Conservation (phyloP, 805 yeast genomes). For the Sugiyamaella qingdaonensis region DNA sequence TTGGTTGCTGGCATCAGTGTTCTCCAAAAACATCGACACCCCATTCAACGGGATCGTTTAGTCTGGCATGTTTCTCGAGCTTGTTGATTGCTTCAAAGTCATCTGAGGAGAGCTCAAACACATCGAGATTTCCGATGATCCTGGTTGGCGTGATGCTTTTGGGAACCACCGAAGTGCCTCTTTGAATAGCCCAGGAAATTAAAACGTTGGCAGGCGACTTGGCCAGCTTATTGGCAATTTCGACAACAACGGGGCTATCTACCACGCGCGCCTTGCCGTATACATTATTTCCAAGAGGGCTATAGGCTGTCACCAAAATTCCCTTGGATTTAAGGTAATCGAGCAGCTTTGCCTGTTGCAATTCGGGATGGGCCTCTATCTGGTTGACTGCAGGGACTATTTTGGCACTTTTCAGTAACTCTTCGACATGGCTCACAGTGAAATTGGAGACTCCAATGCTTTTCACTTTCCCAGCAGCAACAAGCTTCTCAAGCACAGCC, state of each 20-base stretch:
- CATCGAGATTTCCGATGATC: conserved; percentile 52
- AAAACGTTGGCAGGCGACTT: conserved; percentile 62
- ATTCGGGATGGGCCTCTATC: conserved; percentile 54
- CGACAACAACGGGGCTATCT: conserved; percentile 47
- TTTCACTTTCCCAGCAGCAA: conserved; percentile 49
- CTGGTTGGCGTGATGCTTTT: conserved; percentile 66
- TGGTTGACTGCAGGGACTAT: conserved; percentile 67
- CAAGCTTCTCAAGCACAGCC: conserved; percentile 52
- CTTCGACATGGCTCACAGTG: conserved; percentile 55
- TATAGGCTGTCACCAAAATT: conserved; percentile 55
- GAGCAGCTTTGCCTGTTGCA: conserved; percentile 39
- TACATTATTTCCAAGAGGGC: conserved; percentile 44
- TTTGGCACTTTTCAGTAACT: conserved; percentile 45
- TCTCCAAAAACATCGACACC: conserved; percentile 29
- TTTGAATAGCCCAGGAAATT: conserved; percentile 76
- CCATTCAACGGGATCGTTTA: conserved; percentile 30
- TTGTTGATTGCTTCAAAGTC: conserved; percentile 33
- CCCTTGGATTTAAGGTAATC: conserved; percentile 42
- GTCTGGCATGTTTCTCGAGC: conserved; percentile 25
- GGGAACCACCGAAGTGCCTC: conserved; percentile 70
- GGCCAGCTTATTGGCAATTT: conserved; percentile 51
- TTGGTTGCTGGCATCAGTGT: background rate
- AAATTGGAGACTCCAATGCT: conserved; percentile 78
- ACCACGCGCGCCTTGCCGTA: conserved; percentile 33
- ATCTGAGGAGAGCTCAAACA: conserved; percentile 45